Evolutionary conservation across 768 basidiomycete genomes (phyloP), one percentile per base, ranked within the genome.

Genomic region (Russula abietina): DNA sequence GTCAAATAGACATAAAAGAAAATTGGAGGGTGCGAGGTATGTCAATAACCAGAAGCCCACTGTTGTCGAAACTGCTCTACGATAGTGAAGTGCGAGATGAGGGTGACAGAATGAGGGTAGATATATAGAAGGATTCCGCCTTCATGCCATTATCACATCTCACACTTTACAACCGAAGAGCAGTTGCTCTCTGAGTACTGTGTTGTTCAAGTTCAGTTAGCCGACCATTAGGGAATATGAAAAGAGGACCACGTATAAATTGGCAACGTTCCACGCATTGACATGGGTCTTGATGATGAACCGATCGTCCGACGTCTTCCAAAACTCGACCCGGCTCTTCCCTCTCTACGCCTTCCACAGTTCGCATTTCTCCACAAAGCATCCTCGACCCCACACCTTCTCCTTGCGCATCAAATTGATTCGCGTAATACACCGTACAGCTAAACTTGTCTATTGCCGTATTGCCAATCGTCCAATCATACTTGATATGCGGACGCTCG

Each of bases 211-310:
- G 22, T 24, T 39, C 38, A 43, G 26, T n/a, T 8, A n/a, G 9
- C 39, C 10, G 12, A 3, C 12, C 19, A 12, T 28, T 8, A 28
- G 3, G 12, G 6, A 12, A 28, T 2, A 22, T 6, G 26, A 39
- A 55, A 30, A 43, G 12, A 12, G 14, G 4, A 14, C 33, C 26
- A 73, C 88, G 75, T 69, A 91, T 88, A 90, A 72, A 75, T 92
- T 90, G 7, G 87, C 86, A 43, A 91, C 89, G 5, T 90, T 90
- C 90, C 90, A 92, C 16, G 89, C 88, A 73, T 87, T 87, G 17
- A 93, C 86, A 62, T 92, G 73, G 22, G 89, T 89, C 81, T 92
- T 92, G 77, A 92, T 87, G 67, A 93, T 85, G 70, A 87, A 90
- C 62, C 83, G 77, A 66, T 88, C 83, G 72, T 93, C 91, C 30